Percentiles rank a stretch among this genome's conserved stretches.
phyloP scores from a whole-genome alignment of 352 stramenopile genomes.

The Phytophthora nicotianae region DNA sequence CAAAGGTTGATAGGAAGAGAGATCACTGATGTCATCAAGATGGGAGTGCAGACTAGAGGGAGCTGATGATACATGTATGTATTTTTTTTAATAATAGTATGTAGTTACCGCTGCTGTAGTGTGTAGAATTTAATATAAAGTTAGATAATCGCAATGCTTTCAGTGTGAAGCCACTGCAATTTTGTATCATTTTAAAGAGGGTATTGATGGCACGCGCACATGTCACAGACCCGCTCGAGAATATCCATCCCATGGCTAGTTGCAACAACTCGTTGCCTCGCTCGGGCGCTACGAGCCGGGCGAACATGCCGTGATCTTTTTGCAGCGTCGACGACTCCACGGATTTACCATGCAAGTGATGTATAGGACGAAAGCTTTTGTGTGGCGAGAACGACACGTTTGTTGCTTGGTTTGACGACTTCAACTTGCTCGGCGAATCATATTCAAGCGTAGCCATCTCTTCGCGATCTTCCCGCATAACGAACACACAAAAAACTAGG shows the following conservation, averaged over 20 bases:
- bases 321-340: background rate
- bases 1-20: background rate
- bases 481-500: background rate
- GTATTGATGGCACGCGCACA: background rate
- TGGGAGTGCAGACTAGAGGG: background rate
- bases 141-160: too few relatives aligned
- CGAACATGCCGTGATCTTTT: background rate
- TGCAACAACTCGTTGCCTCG: too few relatives aligned
- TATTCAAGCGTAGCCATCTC: conserved; percentile 15
- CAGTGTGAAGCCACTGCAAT: too few relatives aligned
- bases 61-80: too few relatives aligned
- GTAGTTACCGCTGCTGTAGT: too few relatives aligned
- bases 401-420: conserved; percentile 1
- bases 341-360: too few relatives aligned
- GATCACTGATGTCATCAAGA: background rate
- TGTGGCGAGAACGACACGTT: background rate
- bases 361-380: too few relatives aligned
- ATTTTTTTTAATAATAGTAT: too few relatives aligned
- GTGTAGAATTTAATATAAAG: too few relatives aligned
- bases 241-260: too few relatives aligned
- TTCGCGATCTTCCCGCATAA: background rate
- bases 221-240: background rate
- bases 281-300: background rate
- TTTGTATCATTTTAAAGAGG: background rate
- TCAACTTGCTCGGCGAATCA: conserved; percentile 16